Percentiles rank a stretch among this genome's conserved stretches.
Evolutionary conservation across 164 flowering plant species (phyloP).

Genomic region (Dillenia suffruticosa): DNA sequence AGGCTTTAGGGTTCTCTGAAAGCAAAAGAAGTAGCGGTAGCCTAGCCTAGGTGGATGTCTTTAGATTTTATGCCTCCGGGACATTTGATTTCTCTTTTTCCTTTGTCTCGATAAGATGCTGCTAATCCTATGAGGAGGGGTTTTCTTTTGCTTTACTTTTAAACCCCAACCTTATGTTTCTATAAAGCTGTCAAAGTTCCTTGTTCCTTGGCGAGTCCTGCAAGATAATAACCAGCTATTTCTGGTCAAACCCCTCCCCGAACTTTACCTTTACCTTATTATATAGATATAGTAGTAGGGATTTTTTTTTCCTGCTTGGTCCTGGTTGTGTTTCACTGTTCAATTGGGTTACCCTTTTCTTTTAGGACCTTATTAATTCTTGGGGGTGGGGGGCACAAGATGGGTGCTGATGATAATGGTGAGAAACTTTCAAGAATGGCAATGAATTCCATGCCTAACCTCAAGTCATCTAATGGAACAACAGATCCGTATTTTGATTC

Average conservation of each 20-base stretch:
- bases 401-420: slow-evolving; percentile 44
- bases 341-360: slow-evolving; percentile 14
- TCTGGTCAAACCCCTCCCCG: slow-evolving; percentile 45
- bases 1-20: slow-evolving; percentile 41
- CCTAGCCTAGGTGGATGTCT: slow-evolving; percentile 1
- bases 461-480: slow-evolving; percentile 31
- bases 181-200: slow-evolving; percentile 76
- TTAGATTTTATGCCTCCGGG: slow-evolving; percentile 64
- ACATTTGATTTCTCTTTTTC: slow-evolving; percentile 43
- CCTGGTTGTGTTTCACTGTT: slow-evolving; percentile 18
- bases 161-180: slow-evolving; percentile 14
- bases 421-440: slow-evolving; percentile 29
- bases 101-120: slow-evolving; percentile 50
- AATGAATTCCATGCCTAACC: slow-evolving; percentile 38
- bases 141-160: slow-evolving; percentile 59
- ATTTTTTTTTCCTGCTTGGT: slow-evolving; percentile 15
- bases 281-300: too few species aligned
- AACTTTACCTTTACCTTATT: slow-evolving; percentile 30
- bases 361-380: slow-evolving; percentile 4
- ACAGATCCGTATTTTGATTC: slow-evolving; percentile 41
- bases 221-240: slow-evolving; percentile 50
- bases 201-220: slow-evolving; percentile 87
- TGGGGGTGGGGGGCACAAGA: slow-evolving; percentile 7
- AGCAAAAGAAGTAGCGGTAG: slow-evolving; percentile 30
- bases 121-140: slow-evolving; percentile 21